These are phyloP conservation scores for Hymenoscyphus linearis DNA, from an alignment of 2,329 filamentous ascomycete species.

Conservation along the genomic window DNA sequence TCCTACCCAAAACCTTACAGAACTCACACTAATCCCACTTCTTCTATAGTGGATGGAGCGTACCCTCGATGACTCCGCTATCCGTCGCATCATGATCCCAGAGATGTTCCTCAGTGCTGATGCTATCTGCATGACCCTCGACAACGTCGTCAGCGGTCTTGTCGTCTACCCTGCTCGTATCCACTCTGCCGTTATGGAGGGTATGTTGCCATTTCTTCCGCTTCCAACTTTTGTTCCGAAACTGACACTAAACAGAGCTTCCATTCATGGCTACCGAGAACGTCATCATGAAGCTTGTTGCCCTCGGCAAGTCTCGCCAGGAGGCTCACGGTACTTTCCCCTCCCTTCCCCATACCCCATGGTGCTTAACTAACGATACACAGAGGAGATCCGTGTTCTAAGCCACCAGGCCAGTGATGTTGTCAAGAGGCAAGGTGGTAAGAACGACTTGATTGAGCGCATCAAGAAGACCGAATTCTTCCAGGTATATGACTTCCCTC, in stretches of 20 bases:
- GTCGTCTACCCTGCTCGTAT: constrained; percentile 78
- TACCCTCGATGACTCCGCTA: constrained; percentile 69
- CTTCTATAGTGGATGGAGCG: constrained; percentile 32
- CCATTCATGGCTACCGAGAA: constrained; percentile 78
- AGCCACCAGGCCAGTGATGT: constrained; percentile 68
- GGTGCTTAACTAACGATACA: too few relatives aligned
- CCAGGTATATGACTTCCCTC: constrained; percentile 15
- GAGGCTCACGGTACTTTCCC: constrained; percentile 55
- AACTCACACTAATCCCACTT: not conserved
- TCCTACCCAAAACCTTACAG: not conserved
- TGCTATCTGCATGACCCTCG: constrained; percentile 59
- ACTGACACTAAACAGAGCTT: constrained; percentile 48
- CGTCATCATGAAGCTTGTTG: constrained; percentile 74
- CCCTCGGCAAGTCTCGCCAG: constrained; percentile 66
- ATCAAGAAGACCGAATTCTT: constrained; percentile 73
- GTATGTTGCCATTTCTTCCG: not conserved
- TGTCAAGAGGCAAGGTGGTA: constrained; percentile 67
- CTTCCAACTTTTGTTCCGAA: not conserved
- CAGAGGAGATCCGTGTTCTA: constrained; percentile 76
- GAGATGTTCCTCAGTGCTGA: constrained; percentile 66
- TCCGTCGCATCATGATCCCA: constrained; percentile 57
- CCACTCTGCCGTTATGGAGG: constrained; percentile 56
- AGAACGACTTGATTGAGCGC: constrained; percentile 77
- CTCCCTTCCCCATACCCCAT: too few relatives aligned
- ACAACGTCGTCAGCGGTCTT: constrained; percentile 55